Evolutionary conservation across 768 basidiomycete species (phyloP).

Genomic region (Tubosaeta sp.): DNA sequence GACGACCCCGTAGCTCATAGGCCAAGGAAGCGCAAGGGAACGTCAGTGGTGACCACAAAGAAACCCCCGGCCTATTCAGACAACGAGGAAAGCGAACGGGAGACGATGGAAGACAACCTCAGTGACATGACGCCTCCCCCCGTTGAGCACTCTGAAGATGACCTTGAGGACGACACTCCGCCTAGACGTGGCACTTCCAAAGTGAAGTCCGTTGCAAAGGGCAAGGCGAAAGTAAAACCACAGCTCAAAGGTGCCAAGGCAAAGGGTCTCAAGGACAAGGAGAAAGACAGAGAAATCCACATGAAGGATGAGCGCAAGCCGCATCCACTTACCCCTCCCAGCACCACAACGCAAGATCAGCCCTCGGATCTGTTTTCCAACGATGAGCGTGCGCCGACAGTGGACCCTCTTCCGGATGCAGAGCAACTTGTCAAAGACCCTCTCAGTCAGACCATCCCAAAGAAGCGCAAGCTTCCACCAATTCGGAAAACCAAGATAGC

Average conservation of each 20-base stretch:
- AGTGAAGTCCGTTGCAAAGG: conserved; percentile 23
- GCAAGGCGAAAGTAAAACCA: conserved; percentile 22
- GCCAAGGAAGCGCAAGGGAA: conserved; percentile 16
- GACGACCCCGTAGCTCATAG: neutral
- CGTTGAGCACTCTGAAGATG: conserved; percentile 25
- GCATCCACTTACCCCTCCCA: conserved; percentile 15
- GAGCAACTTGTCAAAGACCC: conserved; percentile 29
- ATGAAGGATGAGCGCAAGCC: conserved; percentile 42
- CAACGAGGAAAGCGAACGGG: conserved; percentile 24
- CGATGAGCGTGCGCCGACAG: conserved; percentile 19
- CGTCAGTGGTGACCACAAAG: conserved; percentile 17
- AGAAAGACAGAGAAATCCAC: conserved; percentile 32
- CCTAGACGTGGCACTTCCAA: conserved; percentile 22
- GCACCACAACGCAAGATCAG: conserved; percentile 33
- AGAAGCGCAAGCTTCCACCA: conserved; percentile 63
- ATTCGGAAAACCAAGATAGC: conserved; percentile 63
- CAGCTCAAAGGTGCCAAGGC: conserved; percentile 21
- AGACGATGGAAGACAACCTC: conserved; percentile 24
- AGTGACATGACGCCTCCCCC: conserved; percentile 23
- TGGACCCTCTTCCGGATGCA: conserved; percentile 10
- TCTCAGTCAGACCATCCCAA: conserved; percentile 32
- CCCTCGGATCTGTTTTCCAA: conserved; percentile 28
- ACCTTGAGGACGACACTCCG: conserved; percentile 20
- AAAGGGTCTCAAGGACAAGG: conserved; percentile 31
- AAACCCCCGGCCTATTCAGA: conserved; percentile 26